These are phyloP conservation scores for Amanita fuliginea DNA, from an alignment of 768 basidiomycete species.

Conservation along the genomic window DNA sequence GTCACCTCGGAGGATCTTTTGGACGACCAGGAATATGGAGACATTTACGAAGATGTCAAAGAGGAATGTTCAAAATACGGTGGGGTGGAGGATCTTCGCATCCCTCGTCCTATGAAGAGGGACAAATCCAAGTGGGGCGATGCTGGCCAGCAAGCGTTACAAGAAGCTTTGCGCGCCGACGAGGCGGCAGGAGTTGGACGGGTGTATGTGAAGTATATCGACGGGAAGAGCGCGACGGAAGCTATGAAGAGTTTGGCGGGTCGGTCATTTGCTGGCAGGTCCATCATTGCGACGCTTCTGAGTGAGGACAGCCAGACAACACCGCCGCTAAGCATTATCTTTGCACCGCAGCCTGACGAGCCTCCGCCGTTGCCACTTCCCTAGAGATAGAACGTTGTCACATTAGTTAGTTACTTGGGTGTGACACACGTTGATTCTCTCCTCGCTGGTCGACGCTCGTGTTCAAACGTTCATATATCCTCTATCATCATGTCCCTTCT, in stretches of 20 bases:
- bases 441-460: constrained; percentile 6
- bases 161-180: constrained; percentile 64
- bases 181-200: constrained; percentile 91
- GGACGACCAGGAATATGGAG: constrained; percentile 87
- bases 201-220: constrained; percentile 84
- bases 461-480: not conserved
- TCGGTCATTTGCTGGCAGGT: constrained; percentile 75
- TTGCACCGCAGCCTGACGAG: constrained; percentile 75
- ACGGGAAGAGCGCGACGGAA: constrained; percentile 46
- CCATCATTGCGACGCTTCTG: constrained; percentile 78
- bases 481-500: constrained; percentile 5
- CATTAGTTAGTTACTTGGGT: no score
- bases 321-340: constrained; percentile 72
- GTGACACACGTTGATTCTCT: not conserved
- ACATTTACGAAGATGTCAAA: constrained; percentile 90
- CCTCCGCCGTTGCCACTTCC: constrained; percentile 53
- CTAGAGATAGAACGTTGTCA: not conserved
- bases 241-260: constrained; percentile 88
- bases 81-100: constrained; percentile 70
- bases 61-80: constrained; percentile 83
- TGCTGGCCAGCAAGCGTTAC: constrained; percentile 42
- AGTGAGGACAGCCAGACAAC: constrained; percentile 80
- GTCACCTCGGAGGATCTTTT: constrained; percentile 86
- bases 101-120: constrained; percentile 83
- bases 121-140: constrained; percentile 78